These are phyloP conservation scores for Nicotiana obtusifolia DNA, from an alignment of 257 asterid species.

Conservation along the genomic window DNA sequence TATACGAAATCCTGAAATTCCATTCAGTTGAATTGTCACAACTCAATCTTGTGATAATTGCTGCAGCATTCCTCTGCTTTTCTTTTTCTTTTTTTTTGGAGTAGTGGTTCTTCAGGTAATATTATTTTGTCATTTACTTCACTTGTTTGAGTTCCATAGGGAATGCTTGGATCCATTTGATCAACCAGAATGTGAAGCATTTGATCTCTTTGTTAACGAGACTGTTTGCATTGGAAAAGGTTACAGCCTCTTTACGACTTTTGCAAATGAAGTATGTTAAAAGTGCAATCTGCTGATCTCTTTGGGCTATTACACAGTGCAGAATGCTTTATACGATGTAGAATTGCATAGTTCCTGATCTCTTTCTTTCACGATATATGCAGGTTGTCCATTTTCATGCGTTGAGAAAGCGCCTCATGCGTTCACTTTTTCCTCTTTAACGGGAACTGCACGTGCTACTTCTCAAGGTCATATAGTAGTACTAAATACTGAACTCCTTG, in stretches of 20 bases:
- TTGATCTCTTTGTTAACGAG: conserved; percentile 76
- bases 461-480: conserved; percentile 51
- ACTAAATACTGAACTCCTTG: conserved; percentile 7
- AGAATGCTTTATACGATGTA: not conserved
- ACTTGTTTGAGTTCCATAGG: conserved; percentile 32
- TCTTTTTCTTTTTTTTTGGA: not conserved
- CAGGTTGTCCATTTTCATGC: conserved; percentile 90
- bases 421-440: conserved; percentile 57
- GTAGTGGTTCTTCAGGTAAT: not conserved
- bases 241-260: too few relatives aligned
- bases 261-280: too few relatives aligned
- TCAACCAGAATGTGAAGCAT: conserved; percentile 89
- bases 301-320: too few relatives aligned
- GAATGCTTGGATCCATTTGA: conserved; percentile 92
- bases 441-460: conserved; percentile 63
- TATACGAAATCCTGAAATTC: not conserved
- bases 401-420: conserved; percentile 77
- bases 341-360: not conserved
- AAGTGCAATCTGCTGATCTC: too few relatives aligned
- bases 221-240: conserved; percentile 76
- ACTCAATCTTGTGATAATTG: not conserved
- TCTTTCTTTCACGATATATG: conserved; percentile 13
- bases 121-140: not conserved
- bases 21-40: not conserved
- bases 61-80: not conserved